Evolutionary conservation across 2,329 filamentous ascomycete species (phyloP).

Genomic region (Fusarium irregulare): DNA sequence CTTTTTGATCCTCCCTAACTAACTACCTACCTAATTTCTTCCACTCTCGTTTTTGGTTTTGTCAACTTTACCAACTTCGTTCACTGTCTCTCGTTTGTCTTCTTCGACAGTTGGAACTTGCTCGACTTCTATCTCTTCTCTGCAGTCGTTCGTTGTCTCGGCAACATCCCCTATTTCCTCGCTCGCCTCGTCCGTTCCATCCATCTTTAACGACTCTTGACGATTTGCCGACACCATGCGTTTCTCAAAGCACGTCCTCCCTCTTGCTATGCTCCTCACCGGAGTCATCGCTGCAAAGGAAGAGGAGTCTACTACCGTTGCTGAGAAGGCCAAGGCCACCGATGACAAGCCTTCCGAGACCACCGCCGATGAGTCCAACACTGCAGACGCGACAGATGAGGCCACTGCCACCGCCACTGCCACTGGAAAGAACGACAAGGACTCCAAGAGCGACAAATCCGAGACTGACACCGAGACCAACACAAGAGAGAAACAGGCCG

Average conservation of each 20-base stretch:
- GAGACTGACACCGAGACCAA: constrained; percentile 5
- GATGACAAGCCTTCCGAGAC: constrained; percentile 29
- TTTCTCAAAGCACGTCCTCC: constrained; percentile 44
- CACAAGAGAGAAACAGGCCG: constrained; percentile 19
- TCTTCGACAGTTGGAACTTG: constrained; percentile 9
- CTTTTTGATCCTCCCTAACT: constrained; percentile 5
- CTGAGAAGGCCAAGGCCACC: constrained; percentile 27
- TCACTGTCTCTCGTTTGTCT: constrained; percentile 29
- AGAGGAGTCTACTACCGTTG: constrained; percentile 31
- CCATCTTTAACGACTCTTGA: constrained; percentile 4
- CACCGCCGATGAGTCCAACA: constrained; percentile 32
- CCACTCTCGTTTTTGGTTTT: constrained; percentile 25
- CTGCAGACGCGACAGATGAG: constrained; percentile 27
- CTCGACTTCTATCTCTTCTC: neutral
- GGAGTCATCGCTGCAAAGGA: constrained; percentile 35
- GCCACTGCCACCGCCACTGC: constrained; percentile 27
- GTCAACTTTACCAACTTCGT: constrained; percentile 11
- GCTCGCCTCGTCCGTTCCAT: constrained; percentile 7
- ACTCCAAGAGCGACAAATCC: constrained; percentile 17
- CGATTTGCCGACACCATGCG: constrained; percentile 38
- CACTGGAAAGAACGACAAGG: constrained; percentile 21
- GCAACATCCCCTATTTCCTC: constrained; percentile 22
- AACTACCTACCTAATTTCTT: constrained; percentile 6
- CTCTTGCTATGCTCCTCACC: constrained; percentile 41
- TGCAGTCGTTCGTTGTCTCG: constrained; percentile 4